Evolutionary conservation across 345 rosid species (phyloP), one percentile per base, ranked within the genome.

Genomic region (Cardiospermum halicacabum): DNA sequence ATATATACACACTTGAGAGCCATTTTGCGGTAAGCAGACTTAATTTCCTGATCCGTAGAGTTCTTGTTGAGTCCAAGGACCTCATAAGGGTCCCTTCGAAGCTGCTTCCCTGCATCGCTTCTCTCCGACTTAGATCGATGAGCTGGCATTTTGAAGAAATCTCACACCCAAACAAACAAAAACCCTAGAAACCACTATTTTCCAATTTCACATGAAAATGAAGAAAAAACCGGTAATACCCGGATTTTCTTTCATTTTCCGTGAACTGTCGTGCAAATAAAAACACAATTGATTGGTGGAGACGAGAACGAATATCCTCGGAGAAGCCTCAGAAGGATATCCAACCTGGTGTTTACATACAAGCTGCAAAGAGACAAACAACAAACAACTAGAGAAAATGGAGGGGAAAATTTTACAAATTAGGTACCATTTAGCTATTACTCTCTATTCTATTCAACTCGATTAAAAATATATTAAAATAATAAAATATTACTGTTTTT

Each of bases 41-140:
- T 95, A 60, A 91, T 89, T 77, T 95, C 97, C 74, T 91, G 96
- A 75, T 95, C 97, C 39, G 97, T 84, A 21, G 90, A 79, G 89
- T 75, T 85, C 76, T 73, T 78, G 30, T 86, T 73, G 70, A 94
- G 78, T 21, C 85, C 88, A 21, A 94, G 91, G 26, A 89, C 93
- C 70, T 91, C 97, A 71, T 91, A 94, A 12, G 96, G 96, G 75
- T 91, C 97, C 57, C 97, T 89, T 61, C 96, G 83, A 69, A 77
- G 82, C 79, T 84, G 93, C 85, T 81, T 78, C 64, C 70, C 82
- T 18, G 75, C 84, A 62, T 85, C 89, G 57, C 73, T 73, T 70
- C 78, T 86, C 85, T 85, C 98, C 80, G 90, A 78, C 78, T 76
- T 88, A 59, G 90, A 80, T 75, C 83, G 77, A 60, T 74, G 83